Conservation (phyloP, 345 rosid genomes). For the Eucalyptus viminalis region DNA sequence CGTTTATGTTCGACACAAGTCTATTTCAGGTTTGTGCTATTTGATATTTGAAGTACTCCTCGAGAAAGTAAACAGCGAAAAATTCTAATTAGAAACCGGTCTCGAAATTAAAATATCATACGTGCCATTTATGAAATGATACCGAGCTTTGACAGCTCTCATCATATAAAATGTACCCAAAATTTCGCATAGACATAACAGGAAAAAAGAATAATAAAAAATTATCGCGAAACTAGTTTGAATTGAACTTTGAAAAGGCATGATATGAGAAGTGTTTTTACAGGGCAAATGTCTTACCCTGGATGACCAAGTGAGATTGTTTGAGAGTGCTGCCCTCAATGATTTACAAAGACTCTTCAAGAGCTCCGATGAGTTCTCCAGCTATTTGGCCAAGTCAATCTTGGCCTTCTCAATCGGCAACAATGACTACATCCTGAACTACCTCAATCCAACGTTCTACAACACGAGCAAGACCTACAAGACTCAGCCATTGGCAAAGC, state of each 20-base stretch:
- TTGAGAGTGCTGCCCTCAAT: not conserved
- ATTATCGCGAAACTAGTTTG: not conserved
- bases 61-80: not conserved
- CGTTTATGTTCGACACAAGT: not conserved
- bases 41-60: not conserved
- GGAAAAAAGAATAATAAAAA: not conserved
- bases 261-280: not conserved
- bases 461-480: not conserved
- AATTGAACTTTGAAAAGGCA: not conserved
- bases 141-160: not conserved
- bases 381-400: slow-evolving; percentile 21
- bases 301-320: slow-evolving; percentile 20
- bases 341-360: not conserved
- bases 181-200: not conserved
- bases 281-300: slow-evolving; percentile 31
- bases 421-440: slow-evolving; percentile 20
- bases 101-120: not conserved
- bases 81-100: not conserved
- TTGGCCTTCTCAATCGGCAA: slow-evolving; percentile 12
- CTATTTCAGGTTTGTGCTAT: not conserved
- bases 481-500: slow-evolving; percentile 14
- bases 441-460: not conserved
- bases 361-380: not conserved
- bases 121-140: not conserved
- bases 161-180: fast-evolving